Evolutionary conservation across 768 basidiomycete species (phyloP).

Genomic region (Saitozyma sp.): DNA sequence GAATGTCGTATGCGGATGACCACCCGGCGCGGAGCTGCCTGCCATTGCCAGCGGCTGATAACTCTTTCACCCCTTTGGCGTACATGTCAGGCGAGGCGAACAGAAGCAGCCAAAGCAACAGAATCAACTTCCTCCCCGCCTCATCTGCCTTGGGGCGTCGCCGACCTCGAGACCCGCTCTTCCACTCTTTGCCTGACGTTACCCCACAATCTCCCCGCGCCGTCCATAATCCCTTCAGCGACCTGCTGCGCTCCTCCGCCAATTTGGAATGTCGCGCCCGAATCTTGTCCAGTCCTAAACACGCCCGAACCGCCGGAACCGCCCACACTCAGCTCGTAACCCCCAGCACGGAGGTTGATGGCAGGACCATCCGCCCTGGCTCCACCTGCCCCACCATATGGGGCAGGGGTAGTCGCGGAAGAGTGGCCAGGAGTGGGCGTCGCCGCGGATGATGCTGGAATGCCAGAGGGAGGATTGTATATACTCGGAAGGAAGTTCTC

Average conservation of each 20-base stretch:
- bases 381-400: conserved; percentile 6
- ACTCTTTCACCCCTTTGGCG: too few relatives aligned
- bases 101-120: too few relatives aligned
- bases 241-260: conserved; percentile 41
- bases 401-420: conserved; percentile 56
- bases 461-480: conserved; percentile 52
- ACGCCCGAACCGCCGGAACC: conserved; percentile 78
- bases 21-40: too few relatives aligned
- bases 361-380: conserved; percentile 39
- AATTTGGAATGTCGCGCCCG: conserved; percentile 44
- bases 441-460: conserved; percentile 71
- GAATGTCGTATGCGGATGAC: too few relatives aligned
- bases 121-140: too few relatives aligned
- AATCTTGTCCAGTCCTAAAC: conserved; percentile 68
- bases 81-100: too few relatives aligned
- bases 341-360: conserved; percentile 87
- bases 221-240: conserved; percentile 84
- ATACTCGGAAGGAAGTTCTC: conserved; percentile 53
- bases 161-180: conserved; percentile 48
- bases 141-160: conserved; percentile 34
- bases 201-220: conserved; percentile 79
- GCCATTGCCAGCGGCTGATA: too few relatives aligned
- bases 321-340: conserved; percentile 91
- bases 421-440: conserved; percentile 42
- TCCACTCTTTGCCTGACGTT: conserved; percentile 80